These are phyloP conservation scores for Phaeosphaeriaceae sp. DNA, from an alignment of 2,329 filamentous ascomycete genomes.

Conservation along the genomic window DNA sequence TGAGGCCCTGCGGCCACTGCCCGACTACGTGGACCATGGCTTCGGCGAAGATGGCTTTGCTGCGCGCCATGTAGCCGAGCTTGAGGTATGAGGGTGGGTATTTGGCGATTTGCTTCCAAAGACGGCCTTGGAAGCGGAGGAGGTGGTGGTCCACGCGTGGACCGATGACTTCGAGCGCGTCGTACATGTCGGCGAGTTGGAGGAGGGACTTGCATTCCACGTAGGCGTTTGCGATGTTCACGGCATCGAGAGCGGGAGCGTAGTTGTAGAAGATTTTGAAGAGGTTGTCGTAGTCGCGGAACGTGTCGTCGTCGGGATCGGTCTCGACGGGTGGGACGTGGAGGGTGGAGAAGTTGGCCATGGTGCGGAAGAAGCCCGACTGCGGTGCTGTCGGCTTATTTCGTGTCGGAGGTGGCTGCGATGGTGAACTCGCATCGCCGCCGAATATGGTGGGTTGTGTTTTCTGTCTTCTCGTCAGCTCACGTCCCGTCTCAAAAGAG, in stretches of 20 bases:
- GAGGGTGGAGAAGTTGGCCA: slow-evolving; percentile 75
- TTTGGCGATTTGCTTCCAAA: slow-evolving; percentile 97
- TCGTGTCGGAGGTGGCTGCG: slow-evolving; percentile 61
- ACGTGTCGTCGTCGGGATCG: slow-evolving; percentile 71
- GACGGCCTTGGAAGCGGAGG: slow-evolving; percentile 84
- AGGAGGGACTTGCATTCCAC: slow-evolving; percentile 92
- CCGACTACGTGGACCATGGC: slow-evolving; percentile 93
- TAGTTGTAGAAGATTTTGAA: slow-evolving; percentile 98
- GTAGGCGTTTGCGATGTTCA: slow-evolving; percentile 92
- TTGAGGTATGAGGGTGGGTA: slow-evolving; percentile 93
- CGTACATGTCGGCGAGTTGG: slow-evolving; percentile 90
- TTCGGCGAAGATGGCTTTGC: slow-evolving; percentile 76
- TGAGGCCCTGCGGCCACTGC: slow-evolving; percentile 84
- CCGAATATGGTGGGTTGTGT: slow-evolving; percentile 64
- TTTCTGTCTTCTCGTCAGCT: slow-evolving; percentile 10
- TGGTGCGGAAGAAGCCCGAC: slow-evolving; percentile 82
- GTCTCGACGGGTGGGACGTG: slow-evolving; percentile 58
- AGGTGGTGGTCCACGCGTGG: slow-evolving; percentile 93
- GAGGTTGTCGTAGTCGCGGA: slow-evolving; percentile 94
- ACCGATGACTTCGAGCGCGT: slow-evolving; percentile 85
- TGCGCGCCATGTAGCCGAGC: slow-evolving; percentile 83
- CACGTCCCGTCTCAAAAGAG: slow-evolving; percentile 15
- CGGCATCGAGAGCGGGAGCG: slow-evolving; percentile 77
- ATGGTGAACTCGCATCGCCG: slow-evolving; percentile 48
- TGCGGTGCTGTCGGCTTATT: slow-evolving; percentile 70